Percentiles rank a stretch among this genome's conserved stretches.
Evolutionary conservation across 306 rosid species (phyloP).

Genomic region (Inga leiocalycina): DNA sequence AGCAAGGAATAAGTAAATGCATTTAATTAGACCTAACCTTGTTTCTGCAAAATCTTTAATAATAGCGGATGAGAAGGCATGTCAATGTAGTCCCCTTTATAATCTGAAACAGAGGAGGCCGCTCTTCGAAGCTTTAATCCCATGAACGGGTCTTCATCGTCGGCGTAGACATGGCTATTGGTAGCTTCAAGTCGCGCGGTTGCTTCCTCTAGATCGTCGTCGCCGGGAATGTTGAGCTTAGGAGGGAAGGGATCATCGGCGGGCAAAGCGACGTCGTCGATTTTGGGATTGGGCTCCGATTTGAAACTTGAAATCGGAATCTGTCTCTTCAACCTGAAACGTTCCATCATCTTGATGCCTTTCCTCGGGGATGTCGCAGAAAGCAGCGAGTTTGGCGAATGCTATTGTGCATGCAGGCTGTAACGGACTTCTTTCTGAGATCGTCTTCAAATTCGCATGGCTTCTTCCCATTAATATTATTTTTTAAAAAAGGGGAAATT

Average conservation of each 20-base stretch:
- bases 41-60: conserved; percentile 59
- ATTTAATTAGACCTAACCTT: conserved; percentile 44
- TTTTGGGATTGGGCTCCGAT: conserved; percentile 33
- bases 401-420: background rate
- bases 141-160: conserved; percentile 82
- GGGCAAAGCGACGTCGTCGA: conserved; percentile 27
- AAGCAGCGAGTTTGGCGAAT: background rate
- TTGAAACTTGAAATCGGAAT: conserved; percentile 40
- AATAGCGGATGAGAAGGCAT: conserved; percentile 57
- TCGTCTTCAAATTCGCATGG: background rate
- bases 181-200: conserved; percentile 40
- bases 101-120: conserved; percentile 65
- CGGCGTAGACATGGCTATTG: conserved; percentile 49
- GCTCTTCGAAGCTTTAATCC: conserved; percentile 77
- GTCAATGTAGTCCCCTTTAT: conserved; percentile 67
- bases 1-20: background rate
- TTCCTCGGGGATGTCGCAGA: background rate
- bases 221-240: background rate
- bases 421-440: background rate
- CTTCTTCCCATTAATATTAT: background rate
- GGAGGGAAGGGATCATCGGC: background rate
- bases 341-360: conserved; percentile 31
- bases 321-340: conserved; percentile 45
- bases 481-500: too few relatives aligned
- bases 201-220: conserved; percentile 20